Conservation (phyloP, 768 basidiomycete species). For the Gautieria morchelliformis region DNA sequence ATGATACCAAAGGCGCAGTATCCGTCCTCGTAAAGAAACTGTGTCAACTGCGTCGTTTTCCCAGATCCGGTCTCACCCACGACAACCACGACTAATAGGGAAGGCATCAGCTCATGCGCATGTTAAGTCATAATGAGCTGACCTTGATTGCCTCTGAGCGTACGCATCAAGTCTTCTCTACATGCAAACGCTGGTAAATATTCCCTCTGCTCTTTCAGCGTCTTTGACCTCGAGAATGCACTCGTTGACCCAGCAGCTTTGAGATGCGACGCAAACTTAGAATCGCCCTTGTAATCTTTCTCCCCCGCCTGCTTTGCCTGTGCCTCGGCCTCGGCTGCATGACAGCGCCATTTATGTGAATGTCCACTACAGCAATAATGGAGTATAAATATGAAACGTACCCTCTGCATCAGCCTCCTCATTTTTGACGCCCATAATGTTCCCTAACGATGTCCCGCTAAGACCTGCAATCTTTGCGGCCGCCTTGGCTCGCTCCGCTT, state of each 20-base stretch:
- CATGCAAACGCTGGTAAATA: constrained; percentile 97
- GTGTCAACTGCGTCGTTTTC: constrained; percentile 93
- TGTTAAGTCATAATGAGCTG: constrained; percentile 7
- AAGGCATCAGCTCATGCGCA: background rate
- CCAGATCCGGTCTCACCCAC: constrained; percentile 99
- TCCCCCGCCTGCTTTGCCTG: constrained; percentile 38
- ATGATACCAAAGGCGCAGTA: constrained; percentile 85
- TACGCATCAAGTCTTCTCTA: constrained; percentile 82
- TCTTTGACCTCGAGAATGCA: constrained; percentile 69
- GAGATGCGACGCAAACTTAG: constrained; percentile 93
- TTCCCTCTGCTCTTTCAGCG: constrained; percentile 90
- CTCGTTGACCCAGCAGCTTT: constrained; percentile 72
- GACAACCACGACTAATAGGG: constrained; percentile 68
- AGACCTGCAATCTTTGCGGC: constrained; percentile 90
- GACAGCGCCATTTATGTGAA: constrained; percentile 56
- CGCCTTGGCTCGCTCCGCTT: constrained; percentile 91
- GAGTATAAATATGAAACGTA: constrained; percentile 32
- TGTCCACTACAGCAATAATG: constrained; percentile 48
- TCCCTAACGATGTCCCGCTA: constrained; percentile 90
- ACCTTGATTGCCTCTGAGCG: constrained; percentile 94
- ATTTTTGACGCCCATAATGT: constrained; percentile 95
- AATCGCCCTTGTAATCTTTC: constrained; percentile 83
- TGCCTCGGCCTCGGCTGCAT: constrained; percentile 40
- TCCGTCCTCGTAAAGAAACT: constrained; percentile 96
- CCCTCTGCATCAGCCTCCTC: constrained; percentile 90